Conservation (phyloP, 1,284 basidiomycete genomes). For the Vanrija humicola region DNA sequence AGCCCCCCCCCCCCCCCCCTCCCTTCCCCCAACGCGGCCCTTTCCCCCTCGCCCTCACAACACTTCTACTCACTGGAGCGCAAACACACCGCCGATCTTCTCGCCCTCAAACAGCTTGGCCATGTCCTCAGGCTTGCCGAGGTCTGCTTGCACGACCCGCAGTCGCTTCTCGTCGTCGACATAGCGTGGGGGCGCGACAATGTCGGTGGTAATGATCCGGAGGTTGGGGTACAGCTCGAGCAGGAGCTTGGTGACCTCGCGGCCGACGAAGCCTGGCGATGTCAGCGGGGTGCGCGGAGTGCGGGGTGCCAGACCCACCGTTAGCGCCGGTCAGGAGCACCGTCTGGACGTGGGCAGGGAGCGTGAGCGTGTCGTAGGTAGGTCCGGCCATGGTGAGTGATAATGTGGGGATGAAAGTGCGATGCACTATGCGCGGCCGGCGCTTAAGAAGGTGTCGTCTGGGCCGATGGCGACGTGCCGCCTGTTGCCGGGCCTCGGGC, state of each 20-base stretch:
- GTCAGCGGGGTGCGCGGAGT: neutral
- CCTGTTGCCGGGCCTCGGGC: too few species aligned
- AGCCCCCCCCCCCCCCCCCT: too few species aligned
- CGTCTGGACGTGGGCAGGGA: slow-evolving; percentile 47
- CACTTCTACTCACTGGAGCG: slow-evolving; percentile 38
- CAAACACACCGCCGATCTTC: slow-evolving; percentile 45
- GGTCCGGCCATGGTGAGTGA: slow-evolving; percentile 18
- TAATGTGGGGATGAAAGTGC: neutral
- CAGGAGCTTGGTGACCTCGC: slow-evolving; percentile 48
- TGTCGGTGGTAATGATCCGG: slow-evolving; percentile 58
- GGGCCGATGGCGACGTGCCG: too few species aligned
- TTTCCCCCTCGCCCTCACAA: too few species aligned
- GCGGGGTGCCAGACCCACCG: slow-evolving; percentile 38
- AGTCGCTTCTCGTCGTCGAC: slow-evolving; percentile 43
- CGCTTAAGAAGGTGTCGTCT: too few species aligned
- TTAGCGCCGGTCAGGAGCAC: slow-evolving; percentile 60
- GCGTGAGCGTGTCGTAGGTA: slow-evolving; percentile 39
- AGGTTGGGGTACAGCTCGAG: slow-evolving; percentile 51
- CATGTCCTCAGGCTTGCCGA: slow-evolving; percentile 52
- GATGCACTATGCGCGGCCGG: too few species aligned
- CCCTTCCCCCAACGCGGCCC: neutral
- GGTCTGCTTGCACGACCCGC: slow-evolving; percentile 53
- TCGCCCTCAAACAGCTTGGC: slow-evolving; percentile 49
- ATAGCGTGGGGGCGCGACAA: slow-evolving; percentile 54
- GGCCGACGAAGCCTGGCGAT: slow-evolving; percentile 45